Percentiles rank a stretch among this genome's conserved stretches.
Evolutionary conservation across 352 stramenopile genomes (phyloP).

Genomic region (Phytophthora pistaciae): DNA sequence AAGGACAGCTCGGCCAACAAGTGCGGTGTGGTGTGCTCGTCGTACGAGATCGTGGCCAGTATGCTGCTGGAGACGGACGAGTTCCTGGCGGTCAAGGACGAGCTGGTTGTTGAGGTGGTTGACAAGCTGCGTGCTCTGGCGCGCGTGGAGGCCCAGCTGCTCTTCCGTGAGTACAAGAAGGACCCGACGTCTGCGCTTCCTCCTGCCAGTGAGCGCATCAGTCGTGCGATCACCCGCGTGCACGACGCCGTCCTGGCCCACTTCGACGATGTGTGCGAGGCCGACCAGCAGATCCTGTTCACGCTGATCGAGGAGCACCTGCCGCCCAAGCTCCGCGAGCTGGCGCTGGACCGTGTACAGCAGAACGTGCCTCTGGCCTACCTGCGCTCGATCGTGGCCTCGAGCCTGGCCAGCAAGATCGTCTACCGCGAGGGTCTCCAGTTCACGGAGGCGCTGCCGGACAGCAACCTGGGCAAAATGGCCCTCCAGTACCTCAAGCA

Average conservation of each 20-base stretch:
- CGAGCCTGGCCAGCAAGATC: constrained; percentile 96
- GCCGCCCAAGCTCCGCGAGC: constrained; percentile 93
- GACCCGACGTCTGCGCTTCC: constrained; percentile 87
- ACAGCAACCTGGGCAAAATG: constrained; percentile 91
- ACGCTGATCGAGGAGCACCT: constrained; percentile 93
- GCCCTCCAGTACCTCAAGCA: constrained; percentile 96
- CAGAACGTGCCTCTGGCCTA: constrained; percentile 96
- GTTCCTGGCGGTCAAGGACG: constrained; percentile 97
- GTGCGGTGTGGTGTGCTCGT: constrained; percentile 87
- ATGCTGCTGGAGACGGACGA: constrained; percentile 97
- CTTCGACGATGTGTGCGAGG: constrained; percentile 92
- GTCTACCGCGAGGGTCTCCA: constrained; percentile 98
- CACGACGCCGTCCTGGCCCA: constrained; percentile 95
- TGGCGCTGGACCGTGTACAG: constrained; percentile 94
- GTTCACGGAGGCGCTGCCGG: constrained; percentile 95
- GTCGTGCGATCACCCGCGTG: constrained; percentile 95
- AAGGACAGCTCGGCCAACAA: constrained; percentile 98
- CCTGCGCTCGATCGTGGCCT: constrained; percentile 97
- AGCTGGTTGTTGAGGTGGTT: constrained; percentile 95
- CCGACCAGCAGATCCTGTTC: constrained; percentile 83
- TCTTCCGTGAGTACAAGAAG: constrained; percentile 98
- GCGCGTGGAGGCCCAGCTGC: constrained; percentile 95
- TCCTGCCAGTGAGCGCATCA: constrained; percentile 96
- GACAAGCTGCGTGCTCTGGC: constrained; percentile 94
- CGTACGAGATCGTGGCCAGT: constrained; percentile 90